These are phyloP conservation scores for Phaffomyces antillensis DNA, from an alignment of 805 yeast species.

Conservation along the genomic window DNA sequence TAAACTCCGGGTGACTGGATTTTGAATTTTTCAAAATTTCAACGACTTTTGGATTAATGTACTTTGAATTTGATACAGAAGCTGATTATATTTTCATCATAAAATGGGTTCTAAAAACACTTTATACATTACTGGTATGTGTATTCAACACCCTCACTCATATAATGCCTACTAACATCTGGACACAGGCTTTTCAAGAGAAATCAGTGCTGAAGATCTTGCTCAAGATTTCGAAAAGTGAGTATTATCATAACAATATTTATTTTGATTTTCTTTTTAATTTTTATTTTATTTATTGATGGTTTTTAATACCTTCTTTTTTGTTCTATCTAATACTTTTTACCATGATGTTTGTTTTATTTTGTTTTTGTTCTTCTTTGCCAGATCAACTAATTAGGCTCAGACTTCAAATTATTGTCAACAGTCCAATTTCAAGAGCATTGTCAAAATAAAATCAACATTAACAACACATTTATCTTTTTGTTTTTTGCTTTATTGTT, in stretches of 20 bases:
- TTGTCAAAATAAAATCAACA: no score
- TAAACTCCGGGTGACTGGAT: neutral
- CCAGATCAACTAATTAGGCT: slow-evolving; percentile 3
- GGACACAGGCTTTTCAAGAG: slow-evolving; percentile 37
- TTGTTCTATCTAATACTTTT: neutral
- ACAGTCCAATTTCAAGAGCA: slow-evolving; percentile 1
- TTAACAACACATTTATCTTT: no score
- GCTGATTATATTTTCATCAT: neutral
- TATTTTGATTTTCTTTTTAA: slow-evolving; percentile 1
- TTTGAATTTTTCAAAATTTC: neutral
- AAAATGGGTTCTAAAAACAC: slow-evolving; percentile 29
- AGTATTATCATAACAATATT: slow-evolving; percentile 23
- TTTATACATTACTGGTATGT: slow-evolving; percentile 42
- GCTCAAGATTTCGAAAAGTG: slow-evolving; percentile 57
- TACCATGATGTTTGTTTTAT: neutral
- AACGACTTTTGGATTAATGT: no score
- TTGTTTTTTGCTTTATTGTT: no score
- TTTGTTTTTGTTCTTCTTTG: neutral
- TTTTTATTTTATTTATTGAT: slow-evolving; percentile 2
- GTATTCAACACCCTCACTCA: neutral
- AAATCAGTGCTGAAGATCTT: slow-evolving; percentile 46
- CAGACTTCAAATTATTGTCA: slow-evolving; percentile 1
- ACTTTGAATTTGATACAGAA: no score
- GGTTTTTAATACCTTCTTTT: neutral
- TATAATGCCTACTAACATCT: neutral